Conservation (phyloP, 83 land plant genomes). For the Larix sibirica region DNA sequence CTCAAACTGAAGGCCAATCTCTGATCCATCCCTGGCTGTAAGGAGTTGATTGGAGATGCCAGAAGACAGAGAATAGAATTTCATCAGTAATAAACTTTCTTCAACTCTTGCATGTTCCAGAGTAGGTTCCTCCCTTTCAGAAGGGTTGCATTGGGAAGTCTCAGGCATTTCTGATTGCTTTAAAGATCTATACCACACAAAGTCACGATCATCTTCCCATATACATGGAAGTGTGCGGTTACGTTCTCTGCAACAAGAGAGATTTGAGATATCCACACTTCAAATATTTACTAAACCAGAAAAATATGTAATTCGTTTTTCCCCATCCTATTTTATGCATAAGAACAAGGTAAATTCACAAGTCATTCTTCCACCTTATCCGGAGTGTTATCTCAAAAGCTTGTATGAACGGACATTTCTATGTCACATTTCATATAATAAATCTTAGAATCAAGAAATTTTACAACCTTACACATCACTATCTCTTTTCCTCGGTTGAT, state of each 20-base stretch:
- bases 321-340: background rate
- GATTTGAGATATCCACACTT: background rate
- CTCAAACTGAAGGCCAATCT: conserved; percentile 68
- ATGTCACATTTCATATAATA: background rate
- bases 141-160: background rate
- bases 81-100: conserved; percentile 73
- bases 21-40: conserved; percentile 45
- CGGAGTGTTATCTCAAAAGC: background rate
- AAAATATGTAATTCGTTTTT: background rate
- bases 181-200: conserved; percentile 3
- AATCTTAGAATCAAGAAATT: background rate
- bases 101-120: conserved; percentile 8
- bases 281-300: background rate
- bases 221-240: conserved; percentile 33
- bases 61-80: conserved; percentile 66
- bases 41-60: conserved; percentile 55
- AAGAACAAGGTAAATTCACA: background rate
- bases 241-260: background rate
- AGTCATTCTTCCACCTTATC: background rate
- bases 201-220: conserved; percentile 30
- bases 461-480: background rate
- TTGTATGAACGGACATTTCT: background rate
- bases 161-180: background rate
- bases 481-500: background rate
- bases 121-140: conserved; percentile 42